Base-by-base conservation (phyloP, 495 filamentous ascomycete species). In the Elaphomyces granulatus region DNA sequence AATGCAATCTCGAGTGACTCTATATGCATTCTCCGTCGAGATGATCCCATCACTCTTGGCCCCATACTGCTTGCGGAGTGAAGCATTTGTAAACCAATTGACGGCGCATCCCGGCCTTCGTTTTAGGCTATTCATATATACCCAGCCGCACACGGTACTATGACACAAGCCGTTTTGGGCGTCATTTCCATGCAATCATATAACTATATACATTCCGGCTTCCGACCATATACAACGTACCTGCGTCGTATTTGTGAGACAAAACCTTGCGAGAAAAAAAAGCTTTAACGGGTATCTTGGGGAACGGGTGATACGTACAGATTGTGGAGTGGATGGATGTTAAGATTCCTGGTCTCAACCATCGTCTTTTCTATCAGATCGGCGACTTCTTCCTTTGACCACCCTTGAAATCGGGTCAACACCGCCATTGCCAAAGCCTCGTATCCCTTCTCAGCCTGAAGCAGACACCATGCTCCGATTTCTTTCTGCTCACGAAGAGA, bases 321-420 rank as follows among this genome's bases (percentile, higher is more conserved):
- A 18, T 52, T 52, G 48, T 50, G 50, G 45, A 57, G 75, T 0
- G 57, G 54, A 46, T 78, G 72, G 9, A 71, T 55, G 10, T 50
- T 54, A 3, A 58, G 56, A 41, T 75, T 66, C 32, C 62, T 58
- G 42, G 78, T 38, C 31, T 72, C 72, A 28, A 61, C 64, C 16
- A 71, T 61, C 2, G 75, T 62, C 4, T 70, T 54, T 21, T 58
- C 63, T 3, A 74, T 54, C 40, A 78, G 62, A 10, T 70, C 54
- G 45, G 74, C 64, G 20, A 71, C 63, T 42, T 81, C 63, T 14
- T 70, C 66, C 15, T 65, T 55, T 0, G 56, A 61, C 69, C 74
- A 75, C 1, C 70, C 68, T 9, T 72, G 54, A 0, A 70, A 63
- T 8, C 61, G 61, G 4, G 71, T 76, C 33, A 75, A 74, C 7